Conservation (phyloP, 2,329 filamentous ascomycete genomes). For the Tolypocladium ovalisporum region DNA sequence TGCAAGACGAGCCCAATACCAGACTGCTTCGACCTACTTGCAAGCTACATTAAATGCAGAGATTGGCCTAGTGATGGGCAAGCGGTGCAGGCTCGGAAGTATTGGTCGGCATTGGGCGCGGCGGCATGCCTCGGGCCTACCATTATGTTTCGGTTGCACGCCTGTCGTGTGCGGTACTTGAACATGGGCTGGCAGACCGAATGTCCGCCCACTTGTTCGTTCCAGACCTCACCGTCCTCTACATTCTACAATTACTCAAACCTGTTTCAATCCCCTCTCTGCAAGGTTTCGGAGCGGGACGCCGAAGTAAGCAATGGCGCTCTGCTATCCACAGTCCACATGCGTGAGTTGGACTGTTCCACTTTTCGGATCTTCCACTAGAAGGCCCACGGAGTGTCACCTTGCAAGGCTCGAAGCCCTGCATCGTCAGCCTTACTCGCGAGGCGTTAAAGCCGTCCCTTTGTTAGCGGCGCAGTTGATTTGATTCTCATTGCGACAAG, state of each 20-base stretch:
- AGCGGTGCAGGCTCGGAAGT: no score
- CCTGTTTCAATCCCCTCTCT: conserved; percentile 2
- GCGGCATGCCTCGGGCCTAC: no score
- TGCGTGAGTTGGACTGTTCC: background rate
- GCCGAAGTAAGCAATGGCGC: background rate
- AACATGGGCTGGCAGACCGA: no score
- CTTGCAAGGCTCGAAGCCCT: background rate
- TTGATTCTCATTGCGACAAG: background rate
- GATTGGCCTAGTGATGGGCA: no score
- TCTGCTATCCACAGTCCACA: background rate
- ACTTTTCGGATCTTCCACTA: background rate
- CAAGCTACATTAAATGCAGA: no score
- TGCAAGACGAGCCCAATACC: no score
- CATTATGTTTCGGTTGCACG: no score
- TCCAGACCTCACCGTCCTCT: no score
- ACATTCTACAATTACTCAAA: no score
- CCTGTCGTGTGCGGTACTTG: no score
- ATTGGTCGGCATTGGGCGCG: no score
- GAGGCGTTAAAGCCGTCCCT: background rate
- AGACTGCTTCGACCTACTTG: no score
- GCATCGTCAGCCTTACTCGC: background rate
- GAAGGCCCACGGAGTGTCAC: background rate
- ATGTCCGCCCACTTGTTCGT: background rate
- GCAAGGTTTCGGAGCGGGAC: background rate
- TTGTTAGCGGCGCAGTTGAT: background rate